Conservation (phyloP, 2,329 filamentous ascomycete species). For the Fusarium sp. region DNA sequence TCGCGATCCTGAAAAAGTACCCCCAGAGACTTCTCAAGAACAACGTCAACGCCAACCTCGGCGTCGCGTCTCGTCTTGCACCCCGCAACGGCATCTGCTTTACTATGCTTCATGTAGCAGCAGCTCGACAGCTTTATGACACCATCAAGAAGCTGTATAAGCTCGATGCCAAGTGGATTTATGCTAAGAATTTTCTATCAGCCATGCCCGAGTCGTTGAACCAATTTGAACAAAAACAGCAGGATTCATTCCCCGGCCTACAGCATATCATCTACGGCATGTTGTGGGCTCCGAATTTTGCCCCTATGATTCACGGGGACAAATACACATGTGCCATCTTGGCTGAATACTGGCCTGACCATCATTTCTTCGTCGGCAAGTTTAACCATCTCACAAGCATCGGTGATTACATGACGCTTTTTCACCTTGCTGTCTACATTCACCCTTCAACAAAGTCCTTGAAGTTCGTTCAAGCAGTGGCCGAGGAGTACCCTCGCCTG, state of each 20-base stretch:
- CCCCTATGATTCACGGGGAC: neutral
- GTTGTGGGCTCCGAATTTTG: constrained; percentile 5
- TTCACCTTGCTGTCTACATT: neutral
- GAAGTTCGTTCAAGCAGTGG: neutral
- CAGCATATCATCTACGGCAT: neutral
- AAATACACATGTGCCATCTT: neutral
- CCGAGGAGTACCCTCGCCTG: neutral
- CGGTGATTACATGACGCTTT: neutral
- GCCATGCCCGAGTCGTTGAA: neutral
- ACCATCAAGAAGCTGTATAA: neutral
- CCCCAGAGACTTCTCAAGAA: neutral
- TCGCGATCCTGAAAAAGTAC: neutral
- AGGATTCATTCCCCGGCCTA: neutral
- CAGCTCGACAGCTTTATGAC: neutral
- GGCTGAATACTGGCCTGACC: neutral
- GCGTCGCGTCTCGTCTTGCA: neutral
- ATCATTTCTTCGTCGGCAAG: neutral
- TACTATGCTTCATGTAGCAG: constrained; percentile 23
- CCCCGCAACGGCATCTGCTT: neutral
- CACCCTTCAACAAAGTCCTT: rapidly evolving
- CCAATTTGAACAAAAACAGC: neutral
- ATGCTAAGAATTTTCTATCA: neutral
- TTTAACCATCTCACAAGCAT: too few relatives aligned
- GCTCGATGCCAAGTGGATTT: neutral
- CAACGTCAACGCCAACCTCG: neutral